Conservation (phyloP, 768 basidiomycete genomes). For the Boletus subparvulus region DNA sequence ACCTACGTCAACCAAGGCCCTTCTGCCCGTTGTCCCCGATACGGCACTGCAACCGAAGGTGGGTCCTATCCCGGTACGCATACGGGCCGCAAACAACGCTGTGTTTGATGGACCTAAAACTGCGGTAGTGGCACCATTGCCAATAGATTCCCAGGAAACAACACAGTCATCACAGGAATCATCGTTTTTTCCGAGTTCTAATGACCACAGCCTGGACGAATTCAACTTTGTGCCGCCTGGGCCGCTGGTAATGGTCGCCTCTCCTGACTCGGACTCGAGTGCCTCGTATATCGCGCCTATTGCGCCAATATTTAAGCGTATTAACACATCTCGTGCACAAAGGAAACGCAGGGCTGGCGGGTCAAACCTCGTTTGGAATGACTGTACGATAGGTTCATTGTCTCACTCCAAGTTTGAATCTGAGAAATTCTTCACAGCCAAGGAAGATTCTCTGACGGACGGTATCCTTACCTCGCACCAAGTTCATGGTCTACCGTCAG, state of each 20-base stretch:
- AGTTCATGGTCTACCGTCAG: constrained; percentile 36
- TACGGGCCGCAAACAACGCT: background rate
- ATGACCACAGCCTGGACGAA: constrained; percentile 28
- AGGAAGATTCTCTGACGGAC: constrained; percentile 16
- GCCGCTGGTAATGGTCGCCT: background rate
- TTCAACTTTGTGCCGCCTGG: constrained; percentile 31
- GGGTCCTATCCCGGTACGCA: background rate
- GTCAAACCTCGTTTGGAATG: background rate
- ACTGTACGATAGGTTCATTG: constrained; percentile 16
- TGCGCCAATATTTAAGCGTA: constrained; percentile 5
- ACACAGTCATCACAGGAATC: constrained; percentile 12
- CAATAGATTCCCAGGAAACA: background rate
- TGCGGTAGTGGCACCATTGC: constrained; percentile 12
- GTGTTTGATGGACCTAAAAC: constrained; percentile 17
- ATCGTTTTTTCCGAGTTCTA: constrained; percentile 5
- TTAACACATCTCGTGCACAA: constrained; percentile 4
- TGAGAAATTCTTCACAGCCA: constrained; percentile 11
- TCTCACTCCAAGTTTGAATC: background rate
- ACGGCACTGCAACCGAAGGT: background rate
- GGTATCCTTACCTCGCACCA: constrained; percentile 39
- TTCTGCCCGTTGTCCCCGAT: constrained; percentile 1
- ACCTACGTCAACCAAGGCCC: constrained; percentile 10
- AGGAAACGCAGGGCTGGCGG: constrained; percentile 8
- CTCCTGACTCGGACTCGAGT: constrained; percentile 23
- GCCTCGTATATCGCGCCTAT: constrained; percentile 11